A percentile compares a stretch with the other conserved stretches of the same genome.
These are phyloP conservation scores for Amesomyces nigricolor DNA, from an alignment of 2,329 filamentous ascomycete genomes.

Conservation along the genomic window DNA sequence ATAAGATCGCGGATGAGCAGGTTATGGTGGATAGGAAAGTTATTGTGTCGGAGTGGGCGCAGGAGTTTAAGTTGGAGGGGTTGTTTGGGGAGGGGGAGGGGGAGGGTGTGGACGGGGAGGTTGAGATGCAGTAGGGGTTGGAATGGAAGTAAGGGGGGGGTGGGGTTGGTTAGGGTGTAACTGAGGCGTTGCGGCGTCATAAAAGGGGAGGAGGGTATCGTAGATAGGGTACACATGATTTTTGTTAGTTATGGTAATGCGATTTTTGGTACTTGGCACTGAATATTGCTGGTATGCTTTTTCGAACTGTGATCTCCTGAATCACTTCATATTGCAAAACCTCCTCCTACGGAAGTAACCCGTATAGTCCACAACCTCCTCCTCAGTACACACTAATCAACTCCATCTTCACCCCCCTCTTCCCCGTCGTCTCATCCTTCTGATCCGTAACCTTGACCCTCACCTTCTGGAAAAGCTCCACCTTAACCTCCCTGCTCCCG, in stretches of 20 bases:
- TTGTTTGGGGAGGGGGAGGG: slow-evolving; percentile 67
- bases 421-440: slow-evolving; percentile 92
- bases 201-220: slow-evolving; percentile 6
- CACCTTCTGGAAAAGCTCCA: slow-evolving; percentile 91
- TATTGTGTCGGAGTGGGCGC: slow-evolving; percentile 87
- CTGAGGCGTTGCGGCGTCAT: slow-evolving; percentile 17
- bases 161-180: not conserved
- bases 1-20: slow-evolving; percentile 38
- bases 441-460: slow-evolving; percentile 84
- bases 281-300: not conserved
- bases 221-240: not conserved
- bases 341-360: not conserved
- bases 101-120: slow-evolving; percentile 30
- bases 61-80: slow-evolving; percentile 91
- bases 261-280: too few species aligned
- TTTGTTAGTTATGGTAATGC: not conserved
- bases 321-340: not conserved
- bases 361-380: too few species aligned
- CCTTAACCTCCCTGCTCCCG: slow-evolving; percentile 49
- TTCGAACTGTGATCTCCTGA: not conserved
- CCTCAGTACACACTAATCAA: slow-evolving; percentile 39
- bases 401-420: slow-evolving; percentile 81
- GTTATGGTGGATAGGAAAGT: slow-evolving; percentile 65
- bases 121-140: slow-evolving; percentile 45
- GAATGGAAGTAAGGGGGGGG: not conserved